phyloP scores from a whole-genome alignment of 768 basidiomycete genomes.

The Rhodotorula diobovata region DNA sequence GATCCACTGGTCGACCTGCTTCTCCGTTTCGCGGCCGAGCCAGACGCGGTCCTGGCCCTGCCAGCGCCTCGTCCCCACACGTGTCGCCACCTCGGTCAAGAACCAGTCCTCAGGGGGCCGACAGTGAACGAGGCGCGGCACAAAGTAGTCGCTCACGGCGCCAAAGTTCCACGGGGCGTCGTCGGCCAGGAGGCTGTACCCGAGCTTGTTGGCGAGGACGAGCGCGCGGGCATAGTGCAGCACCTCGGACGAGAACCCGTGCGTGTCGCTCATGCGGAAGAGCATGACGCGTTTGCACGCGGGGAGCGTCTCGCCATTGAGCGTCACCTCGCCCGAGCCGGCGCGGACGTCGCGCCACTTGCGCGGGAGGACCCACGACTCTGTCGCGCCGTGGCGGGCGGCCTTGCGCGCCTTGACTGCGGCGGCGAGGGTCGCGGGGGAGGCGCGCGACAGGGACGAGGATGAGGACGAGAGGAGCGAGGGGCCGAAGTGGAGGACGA shows the following conservation, averaged over 20 bases:
- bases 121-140: constrained; percentile 33
- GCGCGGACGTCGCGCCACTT: constrained; percentile 23
- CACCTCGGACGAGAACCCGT: constrained; percentile 33
- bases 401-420: constrained; percentile 6
- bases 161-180: constrained; percentile 35
- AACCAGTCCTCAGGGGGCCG: constrained; percentile 35
- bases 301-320: constrained; percentile 23
- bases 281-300: constrained; percentile 34
- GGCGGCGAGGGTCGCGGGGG: neutral
- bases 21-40: constrained; percentile 8
- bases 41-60: constrained; percentile 27
- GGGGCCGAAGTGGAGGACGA: constrained; percentile 12
- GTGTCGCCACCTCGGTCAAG: neutral
- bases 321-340: constrained; percentile 10
- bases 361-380: constrained; percentile 31
- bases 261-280: constrained; percentile 19
- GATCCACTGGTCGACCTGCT: constrained; percentile 27
- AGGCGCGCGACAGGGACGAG: neutral
- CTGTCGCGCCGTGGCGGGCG: constrained; percentile 13
- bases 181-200: constrained; percentile 37
- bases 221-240: constrained; percentile 26
- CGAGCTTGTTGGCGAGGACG: constrained; percentile 34
- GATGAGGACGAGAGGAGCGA: neutral
- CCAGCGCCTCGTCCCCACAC: constrained; percentile 23
- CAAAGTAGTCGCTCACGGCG: constrained; percentile 27